These are phyloP conservation scores for Alternaria triticimaculans DNA, from an alignment of 2,329 filamentous ascomycete genomes.

Conservation along the genomic window DNA sequence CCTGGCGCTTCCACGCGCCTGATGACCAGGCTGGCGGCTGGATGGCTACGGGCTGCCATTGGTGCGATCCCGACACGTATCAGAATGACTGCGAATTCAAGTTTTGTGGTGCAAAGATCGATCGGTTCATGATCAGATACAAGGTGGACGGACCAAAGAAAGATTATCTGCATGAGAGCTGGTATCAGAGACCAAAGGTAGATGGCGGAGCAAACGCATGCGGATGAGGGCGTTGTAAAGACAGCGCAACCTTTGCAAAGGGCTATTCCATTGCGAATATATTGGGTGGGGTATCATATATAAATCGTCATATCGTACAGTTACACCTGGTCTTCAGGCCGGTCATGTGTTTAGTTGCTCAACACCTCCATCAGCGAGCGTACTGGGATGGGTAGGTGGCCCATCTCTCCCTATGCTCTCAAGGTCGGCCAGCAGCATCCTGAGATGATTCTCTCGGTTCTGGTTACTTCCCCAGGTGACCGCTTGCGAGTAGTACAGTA, in stretches of 20 bases:
- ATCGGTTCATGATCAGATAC: conserved; percentile 60
- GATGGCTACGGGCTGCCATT: conserved; percentile 70
- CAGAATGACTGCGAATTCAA: conserved; percentile 72
- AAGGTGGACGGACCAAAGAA: conserved; percentile 75
- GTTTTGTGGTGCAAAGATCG: conserved; percentile 46
- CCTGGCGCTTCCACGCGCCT: conserved; percentile 65
- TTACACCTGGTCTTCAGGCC: background rate
- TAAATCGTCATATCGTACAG: conserved; percentile 5
- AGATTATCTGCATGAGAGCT: conserved; percentile 64
- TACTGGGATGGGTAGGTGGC: conserved; percentile 43
- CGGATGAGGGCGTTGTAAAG: background rate
- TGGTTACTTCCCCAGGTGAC: conserved; percentile 45
- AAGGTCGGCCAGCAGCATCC: conserved; percentile 38
- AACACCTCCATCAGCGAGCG: conserved; percentile 11
- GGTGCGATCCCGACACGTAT: conserved; percentile 76
- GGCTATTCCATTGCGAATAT: background rate
- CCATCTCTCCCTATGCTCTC: conserved; percentile 40
- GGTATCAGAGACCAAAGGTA: conserved; percentile 36
- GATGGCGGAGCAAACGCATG: background rate
- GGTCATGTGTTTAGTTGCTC: conserved; percentile 2
- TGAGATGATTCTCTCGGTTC: conserved; percentile 40
- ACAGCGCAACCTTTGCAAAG: background rate
- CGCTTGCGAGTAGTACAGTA: conserved; percentile 48
- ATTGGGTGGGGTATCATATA: conserved; percentile 6
- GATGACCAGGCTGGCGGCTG: conserved; percentile 57